Percentiles rank a stretch among this genome's conserved stretches.
Conservation (phyloP, 2,329 filamentous ascomycete genomes). For the Colletotrichum tabaci region DNA sequence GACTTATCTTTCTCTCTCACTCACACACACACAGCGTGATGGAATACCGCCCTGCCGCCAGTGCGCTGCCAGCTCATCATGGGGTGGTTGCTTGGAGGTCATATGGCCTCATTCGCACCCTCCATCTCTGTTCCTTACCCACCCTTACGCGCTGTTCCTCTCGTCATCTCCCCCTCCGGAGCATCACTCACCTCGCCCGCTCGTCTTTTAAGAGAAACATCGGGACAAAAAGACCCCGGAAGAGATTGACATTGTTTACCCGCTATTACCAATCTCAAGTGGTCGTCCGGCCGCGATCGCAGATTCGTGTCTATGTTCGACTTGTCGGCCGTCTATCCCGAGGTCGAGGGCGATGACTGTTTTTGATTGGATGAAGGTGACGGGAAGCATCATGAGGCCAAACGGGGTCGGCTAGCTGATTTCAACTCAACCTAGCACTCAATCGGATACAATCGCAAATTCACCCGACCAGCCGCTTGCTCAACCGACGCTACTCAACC, state of each 20-base stretch:
- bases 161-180: not conserved
- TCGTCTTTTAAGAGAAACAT: not conserved
- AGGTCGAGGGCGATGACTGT: not conserved
- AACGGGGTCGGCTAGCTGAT: not conserved
- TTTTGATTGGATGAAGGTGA: not conserved
- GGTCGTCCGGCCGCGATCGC: not conserved
- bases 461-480: not conserved
- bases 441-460: not conserved
- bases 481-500: not conserved
- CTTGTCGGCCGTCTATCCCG: not conserved
- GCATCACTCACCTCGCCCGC: not conserved
- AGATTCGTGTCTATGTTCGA: not conserved
- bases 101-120: conserved; percentile 11
- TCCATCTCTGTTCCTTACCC: not conserved
- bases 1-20: no score
- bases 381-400: not conserved
- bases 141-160: not conserved
- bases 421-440: not conserved
- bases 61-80: conserved; percentile 14
- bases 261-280: not conserved
- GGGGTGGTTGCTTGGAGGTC: conserved; percentile 13
- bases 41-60: conserved; percentile 2
- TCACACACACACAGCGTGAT: no score
- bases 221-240: not conserved
- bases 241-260: not conserved